Base-by-base conservation (phyloP, 176 grass and related monocot genomes). In the Raddia distichophylla region DNA sequence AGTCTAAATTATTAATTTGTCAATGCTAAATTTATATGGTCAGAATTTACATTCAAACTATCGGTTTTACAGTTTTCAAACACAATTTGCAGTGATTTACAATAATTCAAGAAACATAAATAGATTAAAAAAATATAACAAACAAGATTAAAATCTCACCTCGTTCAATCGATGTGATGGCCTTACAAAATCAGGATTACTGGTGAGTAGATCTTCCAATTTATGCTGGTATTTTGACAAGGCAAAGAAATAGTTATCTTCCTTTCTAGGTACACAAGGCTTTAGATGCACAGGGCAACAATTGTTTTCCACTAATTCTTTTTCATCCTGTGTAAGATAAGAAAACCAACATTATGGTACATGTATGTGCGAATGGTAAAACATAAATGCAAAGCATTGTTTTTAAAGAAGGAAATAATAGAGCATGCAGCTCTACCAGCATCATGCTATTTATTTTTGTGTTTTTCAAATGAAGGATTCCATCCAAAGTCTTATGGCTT, bases 181-280 rank as follows among this genome's bases (percentile, higher is more conserved):
- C 82, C 90, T 94, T 83, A 98, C 84, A 89, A 98, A 98, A 91
- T 91, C 80, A 44, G 95, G 95, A 82, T 98, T 98, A 53, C n/a
- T 89, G 76, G 55, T 63, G 61, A 98, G 74, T 69, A 93, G 84
- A 44, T 98, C 95, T 83, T 98, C 95, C 85, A 98, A 69, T 55
- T 87, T 89, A 63, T 89, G 86, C 77, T 98, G 92, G 77, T 98
- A 98, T 19, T 98, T 98, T 73, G 92, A 98, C 72, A 98, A 79
- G 72, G 95, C 88, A 90, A 98, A 98, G 85, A 98, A 98, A 82
- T 94, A 95, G 83, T 98, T 98, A 75, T 98, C 92, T 89, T 98
- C 95, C 86, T 93, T 98, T 76, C 90, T 86, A 66, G 64, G 75
- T 75, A 91, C 69, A 85, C 95, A 95, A 83, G 95, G 95, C 79